A percentile compares a stretch with the other conserved stretches of the same genome.
These are phyloP conservation scores for Schwanniomyces polymorphus DNA, from an alignment of 805 yeast species.

Conservation along the genomic window DNA sequence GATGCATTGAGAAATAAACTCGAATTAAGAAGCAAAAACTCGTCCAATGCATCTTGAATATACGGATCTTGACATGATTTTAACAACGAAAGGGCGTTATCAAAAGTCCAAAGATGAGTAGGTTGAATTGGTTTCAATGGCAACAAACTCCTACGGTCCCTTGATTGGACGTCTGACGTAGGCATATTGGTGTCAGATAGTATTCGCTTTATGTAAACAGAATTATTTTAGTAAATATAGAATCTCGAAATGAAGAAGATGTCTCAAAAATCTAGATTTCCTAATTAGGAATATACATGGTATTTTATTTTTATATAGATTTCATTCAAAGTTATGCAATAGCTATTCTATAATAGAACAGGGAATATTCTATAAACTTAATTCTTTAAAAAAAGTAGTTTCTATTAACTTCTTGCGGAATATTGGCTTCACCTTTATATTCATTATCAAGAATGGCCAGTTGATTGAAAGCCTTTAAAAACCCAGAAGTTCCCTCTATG, in stretches of 20 bases:
- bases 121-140: constrained; percentile 32
- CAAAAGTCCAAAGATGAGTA: constrained; percentile 40
- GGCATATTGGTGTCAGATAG: constrained; percentile 5
- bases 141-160: constrained; percentile 4
- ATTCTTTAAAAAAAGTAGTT: constrained; percentile 20
- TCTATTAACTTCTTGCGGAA: constrained; percentile 42
- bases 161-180: constrained; percentile 2
- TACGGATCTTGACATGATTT: constrained; percentile 28
- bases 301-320: too few species aligned
- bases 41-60: constrained; percentile 38
- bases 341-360: background rate
- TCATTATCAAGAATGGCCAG: constrained; percentile 14
- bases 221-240: background rate
- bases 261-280: constrained; percentile 10
- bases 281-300: constrained; percentile 15
- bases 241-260: constrained; percentile 1
- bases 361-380: background rate
- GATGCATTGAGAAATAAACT: constrained; percentile 27
- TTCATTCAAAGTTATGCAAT: background rate
- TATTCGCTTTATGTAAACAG: constrained; percentile 1
- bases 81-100: constrained; percentile 34
- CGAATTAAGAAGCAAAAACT: constrained; percentile 34
- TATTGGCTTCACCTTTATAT: constrained; percentile 22
- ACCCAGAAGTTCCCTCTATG: constrained; percentile 26
- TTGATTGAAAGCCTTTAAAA: constrained; percentile 12